phyloP scores from a whole-genome alignment of 2,329 filamentous ascomycete genomes.

The Blumeria graminis region DNA sequence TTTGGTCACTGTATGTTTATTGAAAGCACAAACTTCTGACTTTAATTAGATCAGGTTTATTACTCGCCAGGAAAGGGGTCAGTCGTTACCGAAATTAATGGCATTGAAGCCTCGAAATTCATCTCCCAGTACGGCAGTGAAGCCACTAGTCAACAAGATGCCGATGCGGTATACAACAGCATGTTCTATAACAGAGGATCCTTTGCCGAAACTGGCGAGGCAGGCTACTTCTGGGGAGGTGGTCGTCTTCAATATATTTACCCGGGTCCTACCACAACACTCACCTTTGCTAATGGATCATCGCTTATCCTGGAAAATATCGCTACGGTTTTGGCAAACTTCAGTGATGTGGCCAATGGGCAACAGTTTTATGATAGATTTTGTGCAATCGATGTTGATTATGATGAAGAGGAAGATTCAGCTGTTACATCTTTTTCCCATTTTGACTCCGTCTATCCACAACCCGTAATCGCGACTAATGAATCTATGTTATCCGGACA shows the following conservation, averaged over 20 bases:
- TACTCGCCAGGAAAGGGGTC: conserved; percentile 20
- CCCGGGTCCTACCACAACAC: conserved; percentile 18
- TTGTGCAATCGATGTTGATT: conserved; percentile 3
- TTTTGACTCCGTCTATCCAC: conserved; percentile 9
- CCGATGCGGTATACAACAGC: conserved; percentile 19
- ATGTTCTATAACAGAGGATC: conserved; percentile 18
- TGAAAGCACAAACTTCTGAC: too few species aligned
- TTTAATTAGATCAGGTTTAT: conserved; percentile 18
- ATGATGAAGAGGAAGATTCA: conserved; percentile 1
- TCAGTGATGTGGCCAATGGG: conserved; percentile 12
- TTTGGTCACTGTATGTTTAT: too few species aligned
- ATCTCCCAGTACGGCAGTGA: conserved; percentile 22
- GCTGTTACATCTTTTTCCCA: neutral
- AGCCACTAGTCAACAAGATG: conserved; percentile 17
- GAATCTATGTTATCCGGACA: conserved; percentile 12
- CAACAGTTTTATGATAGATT: conserved; percentile 11
- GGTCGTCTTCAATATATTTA: conserved; percentile 17
- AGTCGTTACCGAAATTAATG: conserved; percentile 30
- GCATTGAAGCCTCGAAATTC: conserved; percentile 24
- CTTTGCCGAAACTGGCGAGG: conserved; percentile 5
- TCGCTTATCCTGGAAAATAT: conserved; percentile 14
- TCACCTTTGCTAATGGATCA: conserved; percentile 19
- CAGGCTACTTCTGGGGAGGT: conserved; percentile 17
- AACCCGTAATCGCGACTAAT: conserved; percentile 8
- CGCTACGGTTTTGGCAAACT: conserved; percentile 17